These are phyloP conservation scores for Jasminum sambac DNA, from an alignment of 257 asterid species.

Conservation along the genomic window DNA sequence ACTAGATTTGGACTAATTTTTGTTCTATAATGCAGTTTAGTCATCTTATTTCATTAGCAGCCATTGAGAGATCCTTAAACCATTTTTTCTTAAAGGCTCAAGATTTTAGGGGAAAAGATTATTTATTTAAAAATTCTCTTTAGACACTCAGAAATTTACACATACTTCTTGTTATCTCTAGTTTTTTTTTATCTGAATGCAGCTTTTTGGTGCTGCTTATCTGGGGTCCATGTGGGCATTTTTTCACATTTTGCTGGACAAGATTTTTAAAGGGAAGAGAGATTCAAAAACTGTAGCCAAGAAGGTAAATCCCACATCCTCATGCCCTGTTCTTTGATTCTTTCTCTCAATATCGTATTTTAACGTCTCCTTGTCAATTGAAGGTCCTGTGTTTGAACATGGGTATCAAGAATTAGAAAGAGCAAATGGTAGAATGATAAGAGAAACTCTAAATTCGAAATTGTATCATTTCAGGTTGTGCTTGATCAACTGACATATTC, in stretches of 20 bases:
- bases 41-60: too few species aligned
- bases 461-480: constrained; percentile 66
- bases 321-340: background rate
- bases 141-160: background rate
- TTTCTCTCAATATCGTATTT: background rate
- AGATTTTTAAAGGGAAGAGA: constrained; percentile 86
- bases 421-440: background rate
- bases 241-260: constrained; percentile 75
- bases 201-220: constrained; percentile 88
- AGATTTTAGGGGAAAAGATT: background rate
- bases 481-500: constrained; percentile 84
- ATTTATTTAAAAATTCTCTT: background rate
- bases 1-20: background rate
- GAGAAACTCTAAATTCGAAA: background rate
- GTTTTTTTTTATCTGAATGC: constrained; percentile 30
- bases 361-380: background rate
- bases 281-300: constrained; percentile 83
- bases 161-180: constrained; percentile 20
- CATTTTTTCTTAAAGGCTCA: too few species aligned
- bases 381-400: background rate
- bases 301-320: constrained; percentile 55
- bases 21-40: background rate
- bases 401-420: background rate
- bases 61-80: too few species aligned
- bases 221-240: constrained; percentile 94